phyloP scores from a whole-genome alignment of 345 rosid species.

The Diplotaxis tenuifolia region DNA sequence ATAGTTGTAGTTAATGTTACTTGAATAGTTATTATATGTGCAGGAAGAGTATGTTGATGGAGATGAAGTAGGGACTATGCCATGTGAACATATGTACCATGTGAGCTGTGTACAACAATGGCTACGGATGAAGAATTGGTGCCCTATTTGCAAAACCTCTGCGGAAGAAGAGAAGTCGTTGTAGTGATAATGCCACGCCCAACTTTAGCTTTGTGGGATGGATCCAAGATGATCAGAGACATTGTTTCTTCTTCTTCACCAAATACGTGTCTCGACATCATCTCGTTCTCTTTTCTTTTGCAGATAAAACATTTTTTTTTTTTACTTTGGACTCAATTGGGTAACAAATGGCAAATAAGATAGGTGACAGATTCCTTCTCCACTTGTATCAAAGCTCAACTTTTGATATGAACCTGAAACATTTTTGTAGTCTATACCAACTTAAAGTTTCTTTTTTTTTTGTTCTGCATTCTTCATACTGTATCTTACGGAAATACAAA shows the following conservation, averaged over 20 bases:
- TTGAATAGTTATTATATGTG: slow-evolving; percentile 6
- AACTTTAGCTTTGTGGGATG: slow-evolving; percentile 21
- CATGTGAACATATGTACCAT: slow-evolving; percentile 78
- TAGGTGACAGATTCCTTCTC: slow-evolving; percentile 6
- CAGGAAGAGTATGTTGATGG: slow-evolving; percentile 88
- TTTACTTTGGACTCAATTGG: slow-evolving; percentile 13
- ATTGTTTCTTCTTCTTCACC: slow-evolving; percentile 8
- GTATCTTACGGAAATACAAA: not conserved
- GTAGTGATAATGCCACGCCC: slow-evolving; percentile 21
- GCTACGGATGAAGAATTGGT: slow-evolving; percentile 91
- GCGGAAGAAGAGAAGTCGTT: slow-evolving; percentile 34
- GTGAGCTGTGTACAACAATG: slow-evolving; percentile 69
- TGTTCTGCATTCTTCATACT: not conserved
- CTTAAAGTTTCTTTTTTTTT: not conserved
- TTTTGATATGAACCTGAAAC: not conserved
- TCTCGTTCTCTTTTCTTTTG: slow-evolving; percentile 25
- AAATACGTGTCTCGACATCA: slow-evolving; percentile 20
- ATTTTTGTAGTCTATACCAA: not conserved
- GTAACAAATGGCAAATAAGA: slow-evolving; percentile 23
- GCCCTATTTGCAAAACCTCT: slow-evolving; percentile 86
- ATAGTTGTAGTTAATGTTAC: not conserved
- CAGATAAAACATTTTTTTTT: slow-evolving; percentile 13
- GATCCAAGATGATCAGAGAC: slow-evolving; percentile 31
- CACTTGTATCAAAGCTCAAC: slow-evolving; percentile 12
- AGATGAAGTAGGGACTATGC: slow-evolving; percentile 74